Evolutionary conservation across 2,329 filamentous ascomycete genomes (phyloP), one percentile per base, ranked within the genome.

Genomic region (Arthrobotrys conoides): DNA sequence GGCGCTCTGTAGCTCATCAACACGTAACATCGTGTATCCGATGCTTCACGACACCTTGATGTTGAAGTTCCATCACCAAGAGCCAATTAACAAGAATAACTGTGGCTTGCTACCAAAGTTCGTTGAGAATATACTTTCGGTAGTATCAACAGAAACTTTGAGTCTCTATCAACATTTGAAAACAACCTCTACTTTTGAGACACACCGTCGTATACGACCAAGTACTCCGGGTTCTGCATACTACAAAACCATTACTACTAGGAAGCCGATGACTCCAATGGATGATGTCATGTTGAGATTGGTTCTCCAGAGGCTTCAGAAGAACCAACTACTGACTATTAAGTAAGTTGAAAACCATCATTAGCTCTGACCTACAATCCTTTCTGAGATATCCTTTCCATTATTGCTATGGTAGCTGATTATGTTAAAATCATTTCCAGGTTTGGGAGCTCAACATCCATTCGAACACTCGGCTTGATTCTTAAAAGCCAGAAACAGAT

Each of bases 391-490:
- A n/a, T n/a, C n/a, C n/a, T 30, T 30, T 30, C 27, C 3, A 6
- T 30, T 6, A 30, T 30, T 30, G 3, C 6, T 30, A 3, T 30
- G 27, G 27, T 6, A 3, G 6, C 6, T 30, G 27, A 9, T 46
- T 5, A n/a, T 12, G 2, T 46, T 46, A 2, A 2, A 38, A 5
- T 5, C 14, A 46, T n/a, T n/a, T 46, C 2, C 30, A 72, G 69
- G 30, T 72, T 75, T 48, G 53, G 36, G 24, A 51, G n/a, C 1
- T 30, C 51, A 30, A 68, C 64, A n/a, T 75, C 64, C 5, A 5
- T 64, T 20, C 30, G n/a, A 64, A 63, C 64, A 2, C 41, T 73
- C 12, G 5, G 3, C 10, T 48, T 38, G 1, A 61, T 73, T 9
- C 51, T 73, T 6, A 20, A 14, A 6, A 16, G 24, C 3, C 70